Conservation (phyloP, 2,329 filamentous ascomycete species). For the Xylogone sp. region DNA sequence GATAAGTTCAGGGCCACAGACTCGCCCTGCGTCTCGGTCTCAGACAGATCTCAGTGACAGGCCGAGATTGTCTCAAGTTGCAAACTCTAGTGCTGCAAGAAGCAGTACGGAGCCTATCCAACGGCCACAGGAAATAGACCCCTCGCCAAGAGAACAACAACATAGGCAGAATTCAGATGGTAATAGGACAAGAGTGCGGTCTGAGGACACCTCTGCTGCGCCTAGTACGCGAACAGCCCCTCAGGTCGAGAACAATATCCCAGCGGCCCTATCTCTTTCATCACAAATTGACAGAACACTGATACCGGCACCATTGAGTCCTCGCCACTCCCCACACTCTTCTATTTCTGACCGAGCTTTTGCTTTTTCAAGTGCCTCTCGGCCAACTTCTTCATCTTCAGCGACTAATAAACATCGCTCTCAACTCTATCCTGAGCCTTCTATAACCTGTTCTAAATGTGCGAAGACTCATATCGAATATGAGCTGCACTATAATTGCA, state of each 20-base stretch:
- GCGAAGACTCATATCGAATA: slow-evolving; percentile 72
- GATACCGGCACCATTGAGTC: slow-evolving; percentile 26
- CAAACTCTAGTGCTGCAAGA: slow-evolving; percentile 14
- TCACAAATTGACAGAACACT: slow-evolving; percentile 17
- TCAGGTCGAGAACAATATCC: slow-evolving; percentile 16
- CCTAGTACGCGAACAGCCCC: slow-evolving; percentile 15
- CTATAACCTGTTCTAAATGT: slow-evolving; percentile 71
- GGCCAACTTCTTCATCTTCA: slow-evolving; percentile 26
- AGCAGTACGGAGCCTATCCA: slow-evolving; percentile 25
- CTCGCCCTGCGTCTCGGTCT: slow-evolving; percentile 54
- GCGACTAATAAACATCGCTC: slow-evolving; percentile 22
- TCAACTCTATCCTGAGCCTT: slow-evolving; percentile 64
- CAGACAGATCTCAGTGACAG: slow-evolving; percentile 58
- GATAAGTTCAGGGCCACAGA: slow-evolving; percentile 35
- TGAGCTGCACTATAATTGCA: slow-evolving; percentile 80
- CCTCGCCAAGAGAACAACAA: slow-evolving; percentile 5
- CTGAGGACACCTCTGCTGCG: slow-evolving; percentile 7
- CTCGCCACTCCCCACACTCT: slow-evolving; percentile 10
- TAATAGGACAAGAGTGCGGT: slow-evolving; percentile 9
- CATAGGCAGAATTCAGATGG: slow-evolving; percentile 15
- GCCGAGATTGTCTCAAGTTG: slow-evolving; percentile 21
- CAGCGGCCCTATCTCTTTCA: slow-evolving; percentile 12
- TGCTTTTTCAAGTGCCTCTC: slow-evolving; percentile 24
- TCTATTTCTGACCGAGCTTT: slow-evolving; percentile 23
- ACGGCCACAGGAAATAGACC: slow-evolving; percentile 3